Evolutionary conservation across 1,139 yeast species (phyloP), one percentile per base, ranked within the genome.

Genomic region (Tardiomyces digboiensis): DNA sequence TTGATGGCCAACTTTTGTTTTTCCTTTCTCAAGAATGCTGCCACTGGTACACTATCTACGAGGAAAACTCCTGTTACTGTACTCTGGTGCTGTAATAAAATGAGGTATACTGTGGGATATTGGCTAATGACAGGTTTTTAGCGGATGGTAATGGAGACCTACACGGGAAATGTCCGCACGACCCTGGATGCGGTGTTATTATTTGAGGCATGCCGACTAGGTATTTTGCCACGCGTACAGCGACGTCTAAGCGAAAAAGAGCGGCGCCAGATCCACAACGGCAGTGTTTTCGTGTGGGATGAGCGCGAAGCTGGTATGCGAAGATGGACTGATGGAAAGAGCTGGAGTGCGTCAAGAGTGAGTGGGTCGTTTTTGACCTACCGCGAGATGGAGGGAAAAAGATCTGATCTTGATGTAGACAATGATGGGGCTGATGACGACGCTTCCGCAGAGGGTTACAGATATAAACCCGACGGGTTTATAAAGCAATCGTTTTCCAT

Each of bases 301-400:
- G 88, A 82, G 59, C 68, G 73, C 19, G 80, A 76, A 52, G 78
- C 86, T 42, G 83, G 80, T 16, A 81, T 82, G 79, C 73, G 78
- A 51, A 64, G 88, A 38, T 82, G 89, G 89, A 82, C 89, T 1
- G 89, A 82, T 55, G 86, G 88, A 29, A 65, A 65, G 42, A 68
- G 74, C 38, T 82, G 88, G 88, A 72, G 80, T 46, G 85, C 88
- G 2, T 77, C 84, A 0, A 68, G 86, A 51, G 87, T 82, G 2
- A 71, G 74, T 18, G 85, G 86, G 1, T 71, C 76, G 2, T 82
- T 82, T 54, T 64, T 82, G 39, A 74, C 78, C 6, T 82, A 82
- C 59, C 71, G 75, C 47, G 86, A 82, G 58, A 74, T 80, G 69
- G 79, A 47, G 60, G 37, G 37, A 19, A 33, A 33, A 20, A 10